Conservation (phyloP, 805 yeast genomes). For the Yarrowia sp. region DNA sequence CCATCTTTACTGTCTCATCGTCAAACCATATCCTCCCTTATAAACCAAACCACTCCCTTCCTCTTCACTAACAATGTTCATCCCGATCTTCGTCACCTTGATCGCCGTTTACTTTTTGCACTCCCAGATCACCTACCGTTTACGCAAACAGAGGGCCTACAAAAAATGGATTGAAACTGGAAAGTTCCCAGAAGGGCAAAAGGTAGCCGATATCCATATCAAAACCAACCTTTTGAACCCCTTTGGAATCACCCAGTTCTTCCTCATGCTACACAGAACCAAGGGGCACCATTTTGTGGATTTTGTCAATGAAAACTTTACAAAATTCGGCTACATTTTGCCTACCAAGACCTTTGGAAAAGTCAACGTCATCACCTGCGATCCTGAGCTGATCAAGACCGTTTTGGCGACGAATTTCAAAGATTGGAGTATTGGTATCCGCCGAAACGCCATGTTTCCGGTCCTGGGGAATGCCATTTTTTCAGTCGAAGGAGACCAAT, state of each 20-base stretch:
- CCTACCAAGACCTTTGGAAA: background rate
- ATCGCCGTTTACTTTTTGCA: background rate
- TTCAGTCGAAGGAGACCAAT: constrained; percentile 47
- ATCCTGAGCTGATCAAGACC: constrained; percentile 47
- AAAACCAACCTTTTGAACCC: background rate
- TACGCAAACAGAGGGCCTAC: background rate
- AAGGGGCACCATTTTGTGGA: constrained; percentile 3
- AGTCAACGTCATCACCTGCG: constrained; percentile 42
- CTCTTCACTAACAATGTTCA: background rate
- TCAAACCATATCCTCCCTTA: background rate
- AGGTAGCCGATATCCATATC: background rate
- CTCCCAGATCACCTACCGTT: background rate
- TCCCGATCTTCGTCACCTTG: background rate
- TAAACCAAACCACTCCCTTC: background rate
- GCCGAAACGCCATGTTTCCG: constrained; percentile 41
- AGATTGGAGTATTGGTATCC: constrained; percentile 47
- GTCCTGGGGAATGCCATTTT: constrained; percentile 48
- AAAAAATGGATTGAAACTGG: background rate
- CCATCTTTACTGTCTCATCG: background rate
- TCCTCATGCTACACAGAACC: background rate
- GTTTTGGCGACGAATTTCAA: constrained; percentile 46
- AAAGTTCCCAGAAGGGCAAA: background rate
- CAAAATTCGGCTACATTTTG: background rate
- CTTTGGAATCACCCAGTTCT: background rate
- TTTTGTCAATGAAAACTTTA: background rate